Evolutionary conservation across 2,329 filamentous ascomycete genomes (phyloP).

Genomic region (Nemania abortiva): DNA sequence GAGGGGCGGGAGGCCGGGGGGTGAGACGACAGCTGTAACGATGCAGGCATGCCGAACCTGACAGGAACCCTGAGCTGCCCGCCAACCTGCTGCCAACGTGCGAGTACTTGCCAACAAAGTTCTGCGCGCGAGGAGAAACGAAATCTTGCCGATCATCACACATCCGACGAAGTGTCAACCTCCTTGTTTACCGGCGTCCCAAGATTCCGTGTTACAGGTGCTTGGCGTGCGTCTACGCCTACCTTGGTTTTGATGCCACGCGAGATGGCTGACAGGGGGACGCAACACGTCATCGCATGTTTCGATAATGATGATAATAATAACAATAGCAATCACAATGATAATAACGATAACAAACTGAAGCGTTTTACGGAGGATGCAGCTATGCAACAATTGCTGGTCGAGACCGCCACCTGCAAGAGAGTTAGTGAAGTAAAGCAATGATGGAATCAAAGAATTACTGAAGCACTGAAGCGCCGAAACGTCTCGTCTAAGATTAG

Average conservation of each 20-base stretch:
- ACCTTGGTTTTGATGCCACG: constrained; percentile 20
- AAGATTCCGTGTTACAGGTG: constrained; percentile 36
- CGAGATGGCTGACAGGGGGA: constrained; percentile 8
- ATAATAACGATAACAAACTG: too few relatives aligned
- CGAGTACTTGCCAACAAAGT: not conserved
- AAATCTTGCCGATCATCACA: constrained; percentile 15
- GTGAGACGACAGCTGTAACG: constrained; percentile 50
- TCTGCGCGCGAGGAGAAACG: constrained; percentile 22
- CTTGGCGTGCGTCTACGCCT: constrained; percentile 26
- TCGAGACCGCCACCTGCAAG: constrained; percentile 31
- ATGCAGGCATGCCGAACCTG: not conserved
- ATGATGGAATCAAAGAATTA: not conserved
- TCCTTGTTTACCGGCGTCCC: constrained; percentile 25
- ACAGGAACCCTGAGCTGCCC: not conserved
- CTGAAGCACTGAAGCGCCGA: too few relatives aligned
- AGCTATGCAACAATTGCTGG: constrained; percentile 10
- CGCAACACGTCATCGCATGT: constrained; percentile 2
- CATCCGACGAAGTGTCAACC: constrained; percentile 4
- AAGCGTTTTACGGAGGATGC: constrained; percentile 9
- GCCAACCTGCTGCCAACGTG: not conserved
- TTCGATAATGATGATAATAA: not conserved
- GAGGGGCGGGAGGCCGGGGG: constrained; percentile 44
- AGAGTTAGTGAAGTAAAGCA: not conserved
- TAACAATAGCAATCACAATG: too few relatives aligned
- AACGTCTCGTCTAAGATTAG: too few relatives aligned